phyloP scores from a whole-genome alignment of 306 rosid species.

The Aeschynomene evenia region DNA sequence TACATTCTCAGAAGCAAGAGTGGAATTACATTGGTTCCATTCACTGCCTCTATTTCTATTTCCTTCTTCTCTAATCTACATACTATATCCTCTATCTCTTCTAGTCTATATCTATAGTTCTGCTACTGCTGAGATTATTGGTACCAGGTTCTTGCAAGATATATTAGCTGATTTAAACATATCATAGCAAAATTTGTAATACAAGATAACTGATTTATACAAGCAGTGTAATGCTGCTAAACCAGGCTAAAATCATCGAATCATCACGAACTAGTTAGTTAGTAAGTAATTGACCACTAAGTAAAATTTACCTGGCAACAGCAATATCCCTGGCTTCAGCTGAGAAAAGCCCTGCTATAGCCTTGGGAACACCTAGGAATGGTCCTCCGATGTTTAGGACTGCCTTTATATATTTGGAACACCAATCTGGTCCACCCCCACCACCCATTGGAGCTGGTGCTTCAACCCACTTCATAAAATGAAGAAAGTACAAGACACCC shows the following conservation, averaged over 20 bases:
- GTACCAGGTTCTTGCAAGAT: too few species aligned
- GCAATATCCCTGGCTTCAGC: conserved; percentile 85
- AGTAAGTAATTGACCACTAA: neutral
- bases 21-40: too few species aligned
- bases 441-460: conserved; percentile 91
- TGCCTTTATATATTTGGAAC: conserved; percentile 76
- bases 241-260: neutral
- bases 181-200: too few species aligned
- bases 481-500: conserved; percentile 86
- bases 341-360: conserved; percentile 83
- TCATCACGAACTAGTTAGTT: conserved; percentile 6
- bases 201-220: neutral
- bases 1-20: too few species aligned
- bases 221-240: neutral
- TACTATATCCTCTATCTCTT: too few species aligned
- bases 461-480: conserved; percentile 93
- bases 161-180: neutral
- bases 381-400: conserved; percentile 83
- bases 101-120: too few species aligned
- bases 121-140: too few species aligned
- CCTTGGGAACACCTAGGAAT: conserved; percentile 86
- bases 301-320: conserved; percentile 61
- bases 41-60: too few species aligned
- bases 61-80: too few species aligned
- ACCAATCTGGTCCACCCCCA: conserved; percentile 90